A percentile compares a stretch with the other conserved stretches of the same genome.
These are phyloP conservation scores for Chytriomyces sp. DNA, from an alignment of 192 early-diverging fungal species.

Conservation along the genomic window DNA sequence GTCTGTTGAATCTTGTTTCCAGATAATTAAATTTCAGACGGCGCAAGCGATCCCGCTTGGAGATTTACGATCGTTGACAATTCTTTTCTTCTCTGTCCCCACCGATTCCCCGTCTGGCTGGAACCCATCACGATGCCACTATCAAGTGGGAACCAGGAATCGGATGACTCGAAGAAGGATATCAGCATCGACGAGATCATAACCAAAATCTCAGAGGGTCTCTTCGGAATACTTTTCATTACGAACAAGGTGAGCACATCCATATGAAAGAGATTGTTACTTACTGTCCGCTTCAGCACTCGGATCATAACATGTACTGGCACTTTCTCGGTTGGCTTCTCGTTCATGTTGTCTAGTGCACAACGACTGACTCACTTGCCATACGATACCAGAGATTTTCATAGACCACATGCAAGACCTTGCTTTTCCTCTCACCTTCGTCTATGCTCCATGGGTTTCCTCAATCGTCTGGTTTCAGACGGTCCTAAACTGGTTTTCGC, in stretches of 20 bases:
- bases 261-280: neutral
- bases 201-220: slow-evolving; percentile 29
- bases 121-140: neutral
- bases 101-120: too few species aligned
- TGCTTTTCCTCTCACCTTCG: slow-evolving; percentile 33
- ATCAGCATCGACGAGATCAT: slow-evolving; percentile 31
- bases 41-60: too few species aligned
- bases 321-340: slow-evolving; percentile 15
- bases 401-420: slow-evolving; percentile 54
- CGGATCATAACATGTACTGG: slow-evolving; percentile 25
- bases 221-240: slow-evolving; percentile 51
- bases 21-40: too few species aligned
- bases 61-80: neutral
- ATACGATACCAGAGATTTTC: slow-evolving; percentile 30
- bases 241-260: slow-evolving; percentile 38
- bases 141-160: neutral
- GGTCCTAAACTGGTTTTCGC: slow-evolving; percentile 35
- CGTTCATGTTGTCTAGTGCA: neutral
- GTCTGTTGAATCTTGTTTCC: too few species aligned
- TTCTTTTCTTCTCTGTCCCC: too few species aligned
- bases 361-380: neutral
- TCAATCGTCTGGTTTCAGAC: slow-evolving; percentile 42
- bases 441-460: slow-evolving; percentile 38
- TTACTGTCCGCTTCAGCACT: slow-evolving; percentile 36
- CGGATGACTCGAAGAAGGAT: slow-evolving; percentile 8